A percentile compares a stretch with the other conserved stretches of the same genome.
phyloP scores from a whole-genome alignment of 495 filamentous ascomycete species.

The Lentithecium fluviatile region DNA sequence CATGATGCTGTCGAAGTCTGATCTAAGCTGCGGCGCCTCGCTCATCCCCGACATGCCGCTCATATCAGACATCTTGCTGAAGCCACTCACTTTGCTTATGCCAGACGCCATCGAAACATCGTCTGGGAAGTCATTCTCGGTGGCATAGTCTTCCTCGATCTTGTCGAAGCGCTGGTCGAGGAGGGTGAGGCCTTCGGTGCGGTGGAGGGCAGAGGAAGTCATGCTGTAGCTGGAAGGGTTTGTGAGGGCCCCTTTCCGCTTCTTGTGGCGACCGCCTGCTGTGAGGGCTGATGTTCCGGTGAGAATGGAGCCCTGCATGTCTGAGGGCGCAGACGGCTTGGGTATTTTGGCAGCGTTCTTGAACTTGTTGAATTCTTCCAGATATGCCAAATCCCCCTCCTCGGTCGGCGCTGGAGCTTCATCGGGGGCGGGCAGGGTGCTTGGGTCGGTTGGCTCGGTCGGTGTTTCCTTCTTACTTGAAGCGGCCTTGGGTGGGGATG shows the following conservation, averaged over 20 bases:
- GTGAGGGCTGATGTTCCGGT: conserved; percentile 68
- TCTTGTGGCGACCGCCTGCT: conserved; percentile 69
- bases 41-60: conserved; percentile 40
- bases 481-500: conserved; percentile 35
- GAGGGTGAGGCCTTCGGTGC: conserved; percentile 83
- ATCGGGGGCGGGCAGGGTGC: conserved; percentile 41
- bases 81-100: conserved; percentile 54
- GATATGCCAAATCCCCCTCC: conserved; percentile 69
- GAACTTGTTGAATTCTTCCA: conserved; percentile 86
- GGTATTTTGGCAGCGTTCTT: conserved; percentile 56
- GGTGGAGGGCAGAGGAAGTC: conserved; percentile 83
- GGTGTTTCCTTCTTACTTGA: conserved; percentile 26
- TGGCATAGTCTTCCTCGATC: conserved; percentile 73
- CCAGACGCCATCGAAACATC: conserved; percentile 60
- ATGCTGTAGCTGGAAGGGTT: conserved; percentile 92
- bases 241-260: conserved; percentile 86
- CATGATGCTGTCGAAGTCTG: conserved; percentile 83
- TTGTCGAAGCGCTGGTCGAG: conserved; percentile 90
- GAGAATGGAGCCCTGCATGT: conserved; percentile 71
- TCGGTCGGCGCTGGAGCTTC: conserved; percentile 49
- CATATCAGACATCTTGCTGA: conserved; percentile 37
- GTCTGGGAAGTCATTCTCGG: conserved; percentile 33
- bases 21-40: conserved; percentile 51
- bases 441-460: conserved; percentile 26
- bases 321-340: conserved; percentile 53